These are phyloP conservation scores for Botrytis cinerea DNA, from an alignment of 2,329 filamentous ascomycete genomes.

Conservation along the genomic window DNA sequence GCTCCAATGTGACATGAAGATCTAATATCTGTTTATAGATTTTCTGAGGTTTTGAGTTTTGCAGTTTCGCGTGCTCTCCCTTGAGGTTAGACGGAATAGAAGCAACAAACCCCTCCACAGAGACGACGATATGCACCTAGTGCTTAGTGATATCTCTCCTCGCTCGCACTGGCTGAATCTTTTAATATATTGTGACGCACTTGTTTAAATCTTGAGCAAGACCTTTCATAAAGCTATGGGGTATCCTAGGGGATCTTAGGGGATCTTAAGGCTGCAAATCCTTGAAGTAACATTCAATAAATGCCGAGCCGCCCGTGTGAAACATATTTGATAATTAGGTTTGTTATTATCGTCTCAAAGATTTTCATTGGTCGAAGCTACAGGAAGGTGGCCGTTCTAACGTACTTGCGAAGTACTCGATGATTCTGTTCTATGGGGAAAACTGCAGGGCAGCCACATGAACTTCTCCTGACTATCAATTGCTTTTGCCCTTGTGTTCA, in stretches of 20 bases:
- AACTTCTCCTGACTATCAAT: not conserved
- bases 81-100: not conserved
- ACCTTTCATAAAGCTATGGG: not conserved
- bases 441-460: not conserved
- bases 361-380: not conserved
- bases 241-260: not conserved
- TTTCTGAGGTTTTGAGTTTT: not conserved
- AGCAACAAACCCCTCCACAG: not conserved
- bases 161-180: not conserved
- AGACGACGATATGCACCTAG: no score
- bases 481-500: not conserved
- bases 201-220: not conserved
- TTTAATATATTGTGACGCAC: not conserved
- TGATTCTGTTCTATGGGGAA: constrained; percentile 3
- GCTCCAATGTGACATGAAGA: not conserved
- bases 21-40: not conserved
- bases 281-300: not conserved
- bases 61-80: not conserved
- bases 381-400: not conserved
- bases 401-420: not conserved
- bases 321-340: constrained; percentile 1
- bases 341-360: not conserved
- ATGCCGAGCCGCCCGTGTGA: constrained; percentile 18
- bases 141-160: not conserved
- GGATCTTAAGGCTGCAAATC: not conserved